These are phyloP conservation scores for Heritiera littoralis DNA, from an alignment of 345 rosid genomes.

Conservation along the genomic window DNA sequence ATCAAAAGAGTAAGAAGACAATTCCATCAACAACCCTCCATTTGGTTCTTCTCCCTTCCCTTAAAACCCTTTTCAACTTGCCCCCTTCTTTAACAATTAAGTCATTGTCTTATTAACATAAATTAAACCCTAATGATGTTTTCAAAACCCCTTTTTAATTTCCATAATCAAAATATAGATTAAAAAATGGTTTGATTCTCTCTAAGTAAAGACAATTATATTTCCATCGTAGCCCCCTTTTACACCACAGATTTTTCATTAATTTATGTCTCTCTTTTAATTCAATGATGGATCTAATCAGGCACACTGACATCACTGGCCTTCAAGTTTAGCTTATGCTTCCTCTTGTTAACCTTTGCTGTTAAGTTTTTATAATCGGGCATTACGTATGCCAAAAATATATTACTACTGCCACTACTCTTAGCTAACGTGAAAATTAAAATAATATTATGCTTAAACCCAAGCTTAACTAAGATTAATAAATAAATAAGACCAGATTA, in stretches of 20 bases:
- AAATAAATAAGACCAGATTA: constrained; percentile 12
- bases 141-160: not conserved
- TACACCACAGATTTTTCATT: not conserved
- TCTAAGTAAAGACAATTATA: constrained; percentile 12
- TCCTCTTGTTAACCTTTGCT: not conserved
- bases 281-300: not conserved
- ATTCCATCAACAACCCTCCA: not conserved
- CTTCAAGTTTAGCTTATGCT: constrained; percentile 17
- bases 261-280: not conserved
- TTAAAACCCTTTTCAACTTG: not conserved
- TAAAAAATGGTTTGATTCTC: constrained; percentile 36
- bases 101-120: constrained; percentile 19
- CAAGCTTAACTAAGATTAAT: not conserved
- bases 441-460: not conserved
- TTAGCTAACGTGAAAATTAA: not conserved
- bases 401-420: not conserved
- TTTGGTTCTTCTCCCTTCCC: not conserved
- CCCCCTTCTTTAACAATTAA: constrained; percentile 11
- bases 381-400: not conserved
- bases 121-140: constrained; percentile 26
- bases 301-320: constrained; percentile 32
- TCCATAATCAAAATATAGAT: not conserved
- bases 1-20: not conserved
- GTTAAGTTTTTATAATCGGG: not conserved
- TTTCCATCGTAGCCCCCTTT: not conserved